A percentile compares a stretch with the other conserved stretches of the same genome.
Conservation (phyloP, 2,329 filamentous ascomycete genomes). For the Trichoderma sp. region DNA sequence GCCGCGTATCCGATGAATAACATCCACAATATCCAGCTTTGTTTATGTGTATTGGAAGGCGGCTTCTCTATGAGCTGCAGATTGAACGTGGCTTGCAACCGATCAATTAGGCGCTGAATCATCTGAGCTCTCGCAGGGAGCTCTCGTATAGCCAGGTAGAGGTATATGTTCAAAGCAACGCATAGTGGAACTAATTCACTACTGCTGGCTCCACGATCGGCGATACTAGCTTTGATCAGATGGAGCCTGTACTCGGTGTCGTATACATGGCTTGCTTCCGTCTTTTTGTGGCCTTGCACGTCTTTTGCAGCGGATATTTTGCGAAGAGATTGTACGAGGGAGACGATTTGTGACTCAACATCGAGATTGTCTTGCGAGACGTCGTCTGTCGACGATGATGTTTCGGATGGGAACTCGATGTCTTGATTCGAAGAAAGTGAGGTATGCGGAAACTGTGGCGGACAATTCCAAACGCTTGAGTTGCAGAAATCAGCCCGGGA, state of each 20-base stretch:
- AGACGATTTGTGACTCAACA: not conserved
- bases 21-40: slow-evolving; percentile 1
- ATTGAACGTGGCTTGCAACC: not conserved
- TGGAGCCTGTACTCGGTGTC: slow-evolving; percentile 11
- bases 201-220: not conserved
- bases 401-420: not conserved
- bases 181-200: not conserved
- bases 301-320: not conserved
- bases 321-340: not conserved
- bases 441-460: not conserved
- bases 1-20: slow-evolving; percentile 11
- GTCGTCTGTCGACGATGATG: no score
- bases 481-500: slow-evolving; percentile 12
- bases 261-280: not conserved
- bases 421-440: not conserved
- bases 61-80: not conserved
- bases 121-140: not conserved
- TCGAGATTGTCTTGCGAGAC: not conserved
- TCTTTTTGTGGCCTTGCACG: not conserved
- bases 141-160: slow-evolving; percentile 11
- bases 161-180: not conserved
- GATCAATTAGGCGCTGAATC: not conserved
- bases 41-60: not conserved
- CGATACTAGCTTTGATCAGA: not conserved
- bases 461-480: slow-evolving; percentile 3